phyloP scores from a whole-genome alignment of 306 rosid species.

The Prunus armeniaca region DNA sequence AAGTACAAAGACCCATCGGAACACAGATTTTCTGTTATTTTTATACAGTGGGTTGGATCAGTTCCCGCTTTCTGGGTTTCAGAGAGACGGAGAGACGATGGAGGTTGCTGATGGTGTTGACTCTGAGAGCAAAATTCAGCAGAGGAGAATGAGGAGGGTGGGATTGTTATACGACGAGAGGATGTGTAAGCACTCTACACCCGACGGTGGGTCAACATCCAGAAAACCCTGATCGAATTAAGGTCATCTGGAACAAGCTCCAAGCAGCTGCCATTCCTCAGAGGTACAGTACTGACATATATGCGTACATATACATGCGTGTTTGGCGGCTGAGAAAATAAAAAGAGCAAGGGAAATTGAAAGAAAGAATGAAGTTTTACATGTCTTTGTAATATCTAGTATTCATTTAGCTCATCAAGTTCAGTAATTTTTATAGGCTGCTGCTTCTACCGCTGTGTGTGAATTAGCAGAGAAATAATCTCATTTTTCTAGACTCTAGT shows the following conservation, averaged over 20 bases:
- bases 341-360: background rate
- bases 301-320: background rate
- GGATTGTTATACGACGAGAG: conserved; percentile 77
- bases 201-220: conserved; percentile 59
- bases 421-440: background rate
- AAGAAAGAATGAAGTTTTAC: background rate
- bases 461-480: background rate
- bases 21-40: background rate
- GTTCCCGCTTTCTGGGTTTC: background rate
- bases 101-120: conserved; percentile 1
- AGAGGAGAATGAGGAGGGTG: conserved; percentile 32
- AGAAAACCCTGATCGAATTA: conserved; percentile 72
- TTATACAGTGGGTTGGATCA: background rate
- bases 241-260: conserved; percentile 72
- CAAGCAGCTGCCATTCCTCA: conserved; percentile 45
- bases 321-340: background rate
- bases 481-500: background rate
- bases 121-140: conserved; percentile 21
- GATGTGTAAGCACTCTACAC: conserved; percentile 68
- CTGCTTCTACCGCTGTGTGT: background rate
- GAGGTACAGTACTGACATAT: conserved; percentile 35
- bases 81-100: conserved; percentile 5
- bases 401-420: background rate
- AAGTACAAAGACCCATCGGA: background rate
- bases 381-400: background rate